Evolutionary conservation across 2,329 filamentous ascomycete species (phyloP), one percentile per base, ranked within the genome.

Genomic region (Daldinia sp.): DNA sequence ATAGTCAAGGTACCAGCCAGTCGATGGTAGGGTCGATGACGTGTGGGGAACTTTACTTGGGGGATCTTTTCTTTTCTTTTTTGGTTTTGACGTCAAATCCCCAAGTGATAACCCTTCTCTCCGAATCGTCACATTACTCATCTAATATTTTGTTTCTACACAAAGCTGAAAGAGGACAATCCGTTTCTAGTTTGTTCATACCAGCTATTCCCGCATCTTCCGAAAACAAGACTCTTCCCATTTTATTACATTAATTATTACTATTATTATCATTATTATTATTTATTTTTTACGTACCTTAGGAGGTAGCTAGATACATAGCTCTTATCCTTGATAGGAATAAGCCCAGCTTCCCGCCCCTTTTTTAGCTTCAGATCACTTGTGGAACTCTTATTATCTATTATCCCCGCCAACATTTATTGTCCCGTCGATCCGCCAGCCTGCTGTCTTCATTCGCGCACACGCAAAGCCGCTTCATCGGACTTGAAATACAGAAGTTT

Each of bases 61-160:
- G 45, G 25, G 27, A 37, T 25, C 39, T 58, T 63, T 63, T 68
- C 0, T 45, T 45, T 25, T 25, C 19, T 19, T 25, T 25, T 45
- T 45, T 47, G n/a, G 11, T 50, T 48, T 30, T 69, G 69, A 69
- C 67, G 63, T 71, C 67, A 67, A 70, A 57, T 23, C 21, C 13
- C 21, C 25, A 43, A 59, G 39, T 53, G 27, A 37, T 55, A 58
- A 23, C 51, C 25, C 39, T 21, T 29, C 32, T 35, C 51, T 51
- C 21, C 32, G 25, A 55, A 15, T 41, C 54, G 15, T 50, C 19
- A 35, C 7, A 35, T 53, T 53, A 60, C 32, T 59, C 59, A 63
- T 43, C 21, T 43, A 43, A 27, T 5, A 10, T 27, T 23, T 27
- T 35, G 17, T 35, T 39, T 37, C 30, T 48, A 9, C 30, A 54